Conservation (phyloP, 164 flowering plant genomes). For the Kingdonia uniflora region DNA sequence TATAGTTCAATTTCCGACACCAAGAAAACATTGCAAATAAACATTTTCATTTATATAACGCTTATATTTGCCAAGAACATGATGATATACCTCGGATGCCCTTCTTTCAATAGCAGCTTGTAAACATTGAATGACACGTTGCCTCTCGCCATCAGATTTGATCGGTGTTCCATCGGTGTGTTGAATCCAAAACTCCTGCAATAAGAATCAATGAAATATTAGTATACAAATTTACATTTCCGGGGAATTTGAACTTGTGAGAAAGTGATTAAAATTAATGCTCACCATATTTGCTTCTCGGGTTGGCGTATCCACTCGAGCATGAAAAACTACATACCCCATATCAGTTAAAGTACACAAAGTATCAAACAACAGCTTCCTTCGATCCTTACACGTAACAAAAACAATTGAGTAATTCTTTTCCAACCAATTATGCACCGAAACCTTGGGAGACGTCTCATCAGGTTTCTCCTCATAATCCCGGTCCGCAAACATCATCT, state of each 20-base stretch:
- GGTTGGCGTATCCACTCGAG: slow-evolving; percentile 14
- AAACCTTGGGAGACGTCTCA: slow-evolving; percentile 7
- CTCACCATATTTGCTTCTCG: slow-evolving; percentile 18
- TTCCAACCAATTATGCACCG: slow-evolving; percentile 22
- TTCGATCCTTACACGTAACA: slow-evolving; percentile 23
- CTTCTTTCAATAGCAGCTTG: slow-evolving; percentile 91
- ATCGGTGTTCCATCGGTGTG: slow-evolving; percentile 86
- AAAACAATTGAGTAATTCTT: slow-evolving; percentile 24
- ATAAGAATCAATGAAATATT: not conserved
- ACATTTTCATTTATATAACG: not conserved
- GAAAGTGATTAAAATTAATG: not conserved
- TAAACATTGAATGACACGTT: slow-evolving; percentile 38
- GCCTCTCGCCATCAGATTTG: slow-evolving; percentile 64
- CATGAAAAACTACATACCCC: slow-evolving; percentile 31
- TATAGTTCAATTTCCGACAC: no score
- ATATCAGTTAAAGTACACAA: slow-evolving; percentile 29
- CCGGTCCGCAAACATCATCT: slow-evolving; percentile 87
- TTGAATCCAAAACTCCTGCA: slow-evolving; percentile 78
- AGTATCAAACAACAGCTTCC: slow-evolving; percentile 19
- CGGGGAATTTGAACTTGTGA: slow-evolving; percentile 4
- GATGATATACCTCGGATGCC: slow-evolving; percentile 48
- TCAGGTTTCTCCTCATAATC: slow-evolving; percentile 43
- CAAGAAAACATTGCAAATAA: not conserved
- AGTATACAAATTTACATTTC: not conserved
- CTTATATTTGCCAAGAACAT: not conserved